Percentiles rank a stretch among this genome's conserved stretches.
Conservation (phyloP, 2,329 filamentous ascomycete species). For the Westerdykella sp. region DNA sequence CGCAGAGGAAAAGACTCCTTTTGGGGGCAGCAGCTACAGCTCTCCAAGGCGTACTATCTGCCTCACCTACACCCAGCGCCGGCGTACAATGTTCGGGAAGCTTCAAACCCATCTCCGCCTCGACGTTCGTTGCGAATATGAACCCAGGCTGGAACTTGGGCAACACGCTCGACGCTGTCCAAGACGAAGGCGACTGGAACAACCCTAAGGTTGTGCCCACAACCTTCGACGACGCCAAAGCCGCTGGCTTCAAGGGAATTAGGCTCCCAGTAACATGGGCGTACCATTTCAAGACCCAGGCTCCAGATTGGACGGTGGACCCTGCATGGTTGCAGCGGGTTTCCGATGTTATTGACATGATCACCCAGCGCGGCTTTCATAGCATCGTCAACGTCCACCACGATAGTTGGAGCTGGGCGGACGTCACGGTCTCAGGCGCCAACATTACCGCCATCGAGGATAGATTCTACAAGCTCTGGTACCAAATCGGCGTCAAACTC, state of each 20-base stretch:
- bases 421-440: conserved; percentile 42
- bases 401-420: conserved; percentile 55
- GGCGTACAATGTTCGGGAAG: conserved; percentile 35
- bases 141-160: conserved; percentile 57
- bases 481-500: conserved; percentile 51
- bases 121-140: conserved; percentile 44
- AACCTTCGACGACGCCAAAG: conserved; percentile 50
- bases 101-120: conserved; percentile 44
- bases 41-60: conserved; percentile 8
- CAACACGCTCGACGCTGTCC: conserved; percentile 53
- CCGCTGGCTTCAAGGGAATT: conserved; percentile 52
- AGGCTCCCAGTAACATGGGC: conserved; percentile 56
- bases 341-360: conserved; percentile 52
- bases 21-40: conserved; percentile 5
- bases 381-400: conserved; percentile 56
- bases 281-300: conserved; percentile 48
- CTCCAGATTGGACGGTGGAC: conserved; percentile 51
- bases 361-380: conserved; percentile 46
- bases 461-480: conserved; percentile 52
- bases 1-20: conserved; percentile 5
- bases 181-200: conserved; percentile 53
- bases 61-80: background rate
- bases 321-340: conserved; percentile 52
- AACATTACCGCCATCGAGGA: conserved; percentile 51
- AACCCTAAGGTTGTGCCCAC: conserved; percentile 46